A percentile compares a stretch with the other conserved stretches of the same genome.
phyloP scores from a whole-genome alignment of 108 stramenopile genomes.

The Discostella stelligeroides region DNA sequence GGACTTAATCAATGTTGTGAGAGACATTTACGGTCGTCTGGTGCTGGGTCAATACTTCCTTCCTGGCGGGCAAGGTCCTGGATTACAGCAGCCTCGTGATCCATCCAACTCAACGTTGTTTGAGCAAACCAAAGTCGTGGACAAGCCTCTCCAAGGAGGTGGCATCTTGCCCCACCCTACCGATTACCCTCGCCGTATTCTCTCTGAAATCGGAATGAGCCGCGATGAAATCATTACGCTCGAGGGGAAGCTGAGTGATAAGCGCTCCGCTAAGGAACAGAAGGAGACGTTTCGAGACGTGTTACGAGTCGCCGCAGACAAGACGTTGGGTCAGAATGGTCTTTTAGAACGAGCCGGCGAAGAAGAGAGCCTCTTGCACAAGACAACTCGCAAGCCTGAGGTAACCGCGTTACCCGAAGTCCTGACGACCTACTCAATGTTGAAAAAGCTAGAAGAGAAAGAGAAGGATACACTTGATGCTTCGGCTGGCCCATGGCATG shows the following conservation, averaged over 20 bases:
- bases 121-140: constrained; percentile 82
- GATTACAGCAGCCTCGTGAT: constrained; percentile 59
- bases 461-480: constrained; percentile 21
- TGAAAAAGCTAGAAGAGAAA: constrained; percentile 56
- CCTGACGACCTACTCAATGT: constrained; percentile 69
- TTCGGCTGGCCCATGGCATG: constrained; percentile 43
- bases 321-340: constrained; percentile 56
- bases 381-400: constrained; percentile 30
- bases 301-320: constrained; percentile 77
- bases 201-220: constrained; percentile 67
- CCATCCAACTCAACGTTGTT: constrained; percentile 37
- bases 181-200: constrained; percentile 71
- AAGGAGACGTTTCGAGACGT: constrained; percentile 82
- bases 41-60: constrained; percentile 82
- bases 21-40: constrained; percentile 87
- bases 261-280: constrained; percentile 86
- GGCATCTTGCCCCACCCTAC: constrained; percentile 75
- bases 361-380: constrained; percentile 73
- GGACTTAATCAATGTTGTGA: constrained; percentile 88
- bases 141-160: constrained; percentile 80
- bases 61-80: constrained; percentile 88
- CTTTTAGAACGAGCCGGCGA: constrained; percentile 65
- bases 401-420: constrained; percentile 76
- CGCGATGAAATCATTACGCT: constrained; percentile 58
- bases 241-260: constrained; percentile 61